Base-by-base conservation (phyloP, 768 basidiomycete genomes). In the Hericium rajendrae region DNA sequence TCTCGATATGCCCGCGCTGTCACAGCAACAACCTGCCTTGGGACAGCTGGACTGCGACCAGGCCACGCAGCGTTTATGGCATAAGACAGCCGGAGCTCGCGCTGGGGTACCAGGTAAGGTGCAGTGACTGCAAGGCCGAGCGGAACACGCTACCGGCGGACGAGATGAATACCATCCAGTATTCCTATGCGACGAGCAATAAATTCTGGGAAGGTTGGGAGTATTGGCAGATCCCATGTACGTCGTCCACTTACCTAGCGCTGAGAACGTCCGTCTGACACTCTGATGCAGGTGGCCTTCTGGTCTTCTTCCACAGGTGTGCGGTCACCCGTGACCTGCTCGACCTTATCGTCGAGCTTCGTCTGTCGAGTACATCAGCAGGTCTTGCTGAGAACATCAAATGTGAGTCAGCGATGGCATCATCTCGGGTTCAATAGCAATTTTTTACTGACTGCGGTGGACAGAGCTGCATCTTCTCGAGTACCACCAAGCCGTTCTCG, bases 391-490 rank as follows among this genome's bases (percentile, higher is more conserved):
- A 69, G 55, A 38, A 66, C 39, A 61, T 68, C 48, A 60, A 62
- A 40, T 62, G 61, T 66, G 59, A 48, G 66, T 59, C 2, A 16
- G 38, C 20, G n/a, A 11, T 6, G 4, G 24, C n/a, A n/a, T n/a
- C n/a, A n/a, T n/a, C 16, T 15, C n/a, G 12, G 3, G 6, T 11
- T 52, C 6, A 12, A n/a, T 20, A 20, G 6, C 48, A 28, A 18
- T 11, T 24, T 18, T 26, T 4, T 20, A 18, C 38, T 40, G 41
- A 24, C 38, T 48, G 26, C 16, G 15, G 11, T 40, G 43, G 10
- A 12, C 48, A 65, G 68, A 69, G 46, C 62, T 69, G 1, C 65
- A 69, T 51, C 59, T 68, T 5, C 54, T 64, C 15, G 61, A 65
- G 49, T 64, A 66, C 39, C 40, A 62, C 18, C 53, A 65, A 40